Percentiles rank a stretch among this genome's conserved stretches.
These are phyloP conservation scores for Pythium rishiriense DNA, from an alignment of 352 stramenopile species.

Conservation along the genomic window DNA sequence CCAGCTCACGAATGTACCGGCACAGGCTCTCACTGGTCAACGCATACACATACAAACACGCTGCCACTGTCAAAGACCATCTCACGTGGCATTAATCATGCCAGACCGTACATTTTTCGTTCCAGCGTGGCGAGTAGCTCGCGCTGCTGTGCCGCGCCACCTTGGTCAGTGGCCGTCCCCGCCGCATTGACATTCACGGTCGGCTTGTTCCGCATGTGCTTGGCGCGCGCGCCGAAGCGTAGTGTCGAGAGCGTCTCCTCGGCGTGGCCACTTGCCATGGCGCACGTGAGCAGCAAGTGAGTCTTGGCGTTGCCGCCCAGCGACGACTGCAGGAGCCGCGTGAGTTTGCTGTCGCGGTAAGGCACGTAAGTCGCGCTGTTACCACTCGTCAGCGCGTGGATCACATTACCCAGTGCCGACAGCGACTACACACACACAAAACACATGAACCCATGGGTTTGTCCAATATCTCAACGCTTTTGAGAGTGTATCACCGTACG, in stretches of 20 bases:
- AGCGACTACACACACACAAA: conserved; percentile 47
- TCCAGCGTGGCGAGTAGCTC: conserved; percentile 49
- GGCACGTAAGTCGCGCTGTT: conserved; percentile 37
- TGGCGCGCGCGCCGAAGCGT: conserved; percentile 89
- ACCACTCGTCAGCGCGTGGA: conserved; percentile 49
- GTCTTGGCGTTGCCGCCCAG: conserved; percentile 89
- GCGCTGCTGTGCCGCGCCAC: neutral
- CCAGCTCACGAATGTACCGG: conserved; percentile 54
- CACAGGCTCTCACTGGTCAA: conserved; percentile 42
- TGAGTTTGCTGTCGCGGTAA: conserved; percentile 90
- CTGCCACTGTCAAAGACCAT: too few species aligned
- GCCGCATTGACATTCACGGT: conserved; percentile 52
- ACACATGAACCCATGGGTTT: neutral
- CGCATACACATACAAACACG: too few species aligned
- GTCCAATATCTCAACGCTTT: too few species aligned
- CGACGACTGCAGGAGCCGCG: conserved; percentile 82
- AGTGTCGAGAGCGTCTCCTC: conserved; percentile 88
- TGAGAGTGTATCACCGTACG: conserved; percentile 26
- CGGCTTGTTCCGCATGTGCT: conserved; percentile 74
- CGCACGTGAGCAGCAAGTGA: conserved; percentile 76
- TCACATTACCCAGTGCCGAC: conserved; percentile 69
- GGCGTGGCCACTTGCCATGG: conserved; percentile 33
- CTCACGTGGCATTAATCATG: too few species aligned
- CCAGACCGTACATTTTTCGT: conserved; percentile 59
- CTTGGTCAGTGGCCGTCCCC: conserved; percentile 25